Conservation (phyloP, 1,284 basidiomycete genomes). For the Malassezia furfur region DNA sequence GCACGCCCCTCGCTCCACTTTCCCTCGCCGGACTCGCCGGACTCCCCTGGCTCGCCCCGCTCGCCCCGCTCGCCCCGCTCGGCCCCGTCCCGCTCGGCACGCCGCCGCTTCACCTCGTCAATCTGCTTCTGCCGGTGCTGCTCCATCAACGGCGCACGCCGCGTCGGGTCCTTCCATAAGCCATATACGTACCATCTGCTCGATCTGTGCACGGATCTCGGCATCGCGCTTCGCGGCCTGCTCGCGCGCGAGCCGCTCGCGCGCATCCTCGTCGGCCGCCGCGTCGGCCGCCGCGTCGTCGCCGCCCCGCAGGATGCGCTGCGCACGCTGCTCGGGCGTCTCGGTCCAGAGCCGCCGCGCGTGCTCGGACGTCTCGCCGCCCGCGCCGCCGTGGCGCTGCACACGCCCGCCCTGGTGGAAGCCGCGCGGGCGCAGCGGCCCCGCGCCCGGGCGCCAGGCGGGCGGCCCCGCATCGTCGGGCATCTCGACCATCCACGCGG, state of each 20-base stretch:
- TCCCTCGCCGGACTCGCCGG: too few species aligned
- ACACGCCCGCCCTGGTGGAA: slow-evolving; percentile 31
- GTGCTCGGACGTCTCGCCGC: slow-evolving; percentile 16
- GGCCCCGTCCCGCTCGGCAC: too few species aligned
- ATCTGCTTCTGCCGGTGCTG: slow-evolving; percentile 7
- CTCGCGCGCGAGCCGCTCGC: not conserved
- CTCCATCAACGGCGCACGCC: slow-evolving; percentile 2
- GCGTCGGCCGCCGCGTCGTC: not conserved
- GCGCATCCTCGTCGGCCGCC: not conserved
- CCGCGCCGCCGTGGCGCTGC: slow-evolving; percentile 14
- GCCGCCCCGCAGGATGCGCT: slow-evolving; percentile 22
- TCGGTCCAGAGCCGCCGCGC: slow-evolving; percentile 33
- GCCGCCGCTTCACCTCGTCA: not conserved
- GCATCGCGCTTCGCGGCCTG: slow-evolving; percentile 8
- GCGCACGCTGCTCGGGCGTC: slow-evolving; percentile 25
- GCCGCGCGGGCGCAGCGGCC: slow-evolving; percentile 27
- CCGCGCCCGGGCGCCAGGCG: slow-evolving; percentile 14
- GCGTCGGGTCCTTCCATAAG: not conserved
- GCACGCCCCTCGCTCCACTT: too few species aligned
- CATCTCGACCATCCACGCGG: slow-evolving; percentile 18
- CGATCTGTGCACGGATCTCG: slow-evolving; percentile 5
- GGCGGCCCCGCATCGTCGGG: not conserved
- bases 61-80: too few species aligned
- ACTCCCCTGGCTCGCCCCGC: too few species aligned
- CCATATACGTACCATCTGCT: not conserved